Evolutionary conservation across 2,329 filamentous ascomycete species (phyloP).

Genomic region (Phyllosticta citrichinensis): DNA sequence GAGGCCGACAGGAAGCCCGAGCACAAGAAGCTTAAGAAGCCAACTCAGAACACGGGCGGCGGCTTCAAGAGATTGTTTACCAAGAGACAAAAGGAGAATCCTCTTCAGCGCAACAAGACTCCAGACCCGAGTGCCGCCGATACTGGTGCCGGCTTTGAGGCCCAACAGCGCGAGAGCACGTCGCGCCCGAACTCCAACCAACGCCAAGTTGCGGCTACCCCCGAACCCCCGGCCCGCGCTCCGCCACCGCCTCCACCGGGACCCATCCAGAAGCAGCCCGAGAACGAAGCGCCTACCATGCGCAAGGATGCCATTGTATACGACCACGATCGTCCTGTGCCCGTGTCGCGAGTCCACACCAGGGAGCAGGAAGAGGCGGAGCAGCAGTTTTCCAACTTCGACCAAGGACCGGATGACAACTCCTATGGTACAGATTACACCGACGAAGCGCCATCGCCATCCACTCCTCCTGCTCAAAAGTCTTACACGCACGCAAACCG

Average conservation of each 20-base stretch:
- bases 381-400: conserved; percentile 59
- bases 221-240: background rate
- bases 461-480: conserved; percentile 12
- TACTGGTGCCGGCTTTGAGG: conserved; percentile 14
- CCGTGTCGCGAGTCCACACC: conserved; percentile 29
- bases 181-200: background rate
- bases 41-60: conserved; percentile 19
- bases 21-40: conserved; percentile 28
- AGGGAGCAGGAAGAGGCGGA: conserved; percentile 49
- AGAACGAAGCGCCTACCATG: background rate
- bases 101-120: background rate
- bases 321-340: conserved; percentile 2
- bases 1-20: conserved; percentile 20
- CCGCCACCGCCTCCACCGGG: background rate
- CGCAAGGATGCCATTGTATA: conserved; percentile 7
- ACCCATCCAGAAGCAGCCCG: conserved; percentile 14
- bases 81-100: conserved; percentile 23
- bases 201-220: background rate
- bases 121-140: conserved; percentile 1
- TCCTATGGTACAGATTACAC: conserved; percentile 58
- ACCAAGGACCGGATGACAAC: conserved; percentile 79
- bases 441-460: conserved; percentile 17
- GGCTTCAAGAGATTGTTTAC: conserved; percentile 32
- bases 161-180: background rate
- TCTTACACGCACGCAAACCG: conserved; percentile 12